A percentile compares a stretch with the other conserved stretches of the same genome.
Evolutionary conservation across 75 land plant species (phyloP).

Genomic region (Pinus tabuliformis): DNA sequence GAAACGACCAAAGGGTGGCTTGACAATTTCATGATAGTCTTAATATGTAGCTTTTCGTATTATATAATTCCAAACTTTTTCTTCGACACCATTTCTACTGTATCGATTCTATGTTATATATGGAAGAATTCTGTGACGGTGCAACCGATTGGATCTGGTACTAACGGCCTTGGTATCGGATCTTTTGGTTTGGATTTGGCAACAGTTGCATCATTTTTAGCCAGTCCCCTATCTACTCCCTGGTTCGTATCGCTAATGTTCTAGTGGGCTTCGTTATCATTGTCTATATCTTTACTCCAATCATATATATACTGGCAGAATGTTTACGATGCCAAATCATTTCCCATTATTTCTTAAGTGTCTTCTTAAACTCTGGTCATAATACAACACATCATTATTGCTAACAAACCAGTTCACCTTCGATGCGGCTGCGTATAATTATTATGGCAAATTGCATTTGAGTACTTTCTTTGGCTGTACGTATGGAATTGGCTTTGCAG

Average conservation of each 20-base stretch:
- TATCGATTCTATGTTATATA: conserved; percentile 37
- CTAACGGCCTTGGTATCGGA: conserved; percentile 31
- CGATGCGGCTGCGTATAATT: conserved; percentile 23
- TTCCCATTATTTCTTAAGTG: conserved; percentile 11
- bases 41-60: conserved; percentile 32
- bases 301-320: conserved; percentile 16
- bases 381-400: conserved; percentile 33
- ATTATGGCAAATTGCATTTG: conserved; percentile 39
- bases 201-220: conserved; percentile 40
- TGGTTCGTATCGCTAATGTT: conserved; percentile 54
- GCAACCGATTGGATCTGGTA: conserved; percentile 39
- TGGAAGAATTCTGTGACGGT: conserved; percentile 31
- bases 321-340: conserved; percentile 22
- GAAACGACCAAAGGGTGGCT: conserved; percentile 18
- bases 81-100: conserved; percentile 16
- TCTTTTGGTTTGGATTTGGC: conserved; percentile 73
- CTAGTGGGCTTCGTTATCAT: conserved; percentile 34
- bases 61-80: conserved; percentile 30
- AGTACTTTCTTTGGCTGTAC: conserved; percentile 48
- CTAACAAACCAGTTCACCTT: conserved; percentile 25
- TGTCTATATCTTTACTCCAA: conserved; percentile 15
- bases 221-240: conserved; percentile 67
- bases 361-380: conserved; percentile 16
- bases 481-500: conserved; percentile 72
- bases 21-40: conserved; percentile 32